phyloP scores from a whole-genome alignment of 2,329 filamentous ascomycete species.

The Sarocladium oryzae region DNA sequence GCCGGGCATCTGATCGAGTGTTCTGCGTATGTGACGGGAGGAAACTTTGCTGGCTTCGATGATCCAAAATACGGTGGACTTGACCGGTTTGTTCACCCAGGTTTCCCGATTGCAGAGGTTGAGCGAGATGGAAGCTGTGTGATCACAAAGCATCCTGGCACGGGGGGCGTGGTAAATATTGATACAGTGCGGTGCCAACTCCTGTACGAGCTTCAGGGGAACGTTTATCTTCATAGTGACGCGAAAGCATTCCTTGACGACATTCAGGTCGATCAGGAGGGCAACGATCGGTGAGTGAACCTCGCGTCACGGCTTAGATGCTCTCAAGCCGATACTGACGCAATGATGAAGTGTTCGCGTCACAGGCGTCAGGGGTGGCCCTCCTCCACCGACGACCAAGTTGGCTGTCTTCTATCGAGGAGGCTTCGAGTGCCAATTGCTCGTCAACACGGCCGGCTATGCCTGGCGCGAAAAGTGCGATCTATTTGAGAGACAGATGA shows the following conservation, averaged over 20 bases:
- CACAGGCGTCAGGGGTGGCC: conserved; percentile 33
- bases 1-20: conserved; percentile 30
- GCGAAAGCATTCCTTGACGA: conserved; percentile 34
- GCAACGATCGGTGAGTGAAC: conserved; percentile 16
- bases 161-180: conserved; percentile 32
- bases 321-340: too few species aligned
- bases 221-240: conserved; percentile 41
- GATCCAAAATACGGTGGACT: conserved; percentile 15
- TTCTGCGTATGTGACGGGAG: conserved; percentile 43
- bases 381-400: conserved; percentile 44
- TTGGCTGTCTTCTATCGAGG: conserved; percentile 42
- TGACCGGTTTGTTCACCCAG: conserved; percentile 24
- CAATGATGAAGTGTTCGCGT: conserved; percentile 26
- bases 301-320: too few species aligned
- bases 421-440: conserved; percentile 38
- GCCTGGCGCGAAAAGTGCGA: conserved; percentile 42
- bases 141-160: conserved; percentile 40
- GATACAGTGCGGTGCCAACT: conserved; percentile 38
- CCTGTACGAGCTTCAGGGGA: conserved; percentile 42
- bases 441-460: conserved; percentile 41
- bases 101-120: conserved; percentile 45
- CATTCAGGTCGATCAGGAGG: conserved; percentile 28
- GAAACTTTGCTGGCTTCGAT: conserved; percentile 41
- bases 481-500: conserved; percentile 40
- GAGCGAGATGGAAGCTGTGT: conserved; percentile 35